phyloP scores from a whole-genome alignment of 2,329 filamentous ascomycete species.

The Venturia aucupariae region DNA sequence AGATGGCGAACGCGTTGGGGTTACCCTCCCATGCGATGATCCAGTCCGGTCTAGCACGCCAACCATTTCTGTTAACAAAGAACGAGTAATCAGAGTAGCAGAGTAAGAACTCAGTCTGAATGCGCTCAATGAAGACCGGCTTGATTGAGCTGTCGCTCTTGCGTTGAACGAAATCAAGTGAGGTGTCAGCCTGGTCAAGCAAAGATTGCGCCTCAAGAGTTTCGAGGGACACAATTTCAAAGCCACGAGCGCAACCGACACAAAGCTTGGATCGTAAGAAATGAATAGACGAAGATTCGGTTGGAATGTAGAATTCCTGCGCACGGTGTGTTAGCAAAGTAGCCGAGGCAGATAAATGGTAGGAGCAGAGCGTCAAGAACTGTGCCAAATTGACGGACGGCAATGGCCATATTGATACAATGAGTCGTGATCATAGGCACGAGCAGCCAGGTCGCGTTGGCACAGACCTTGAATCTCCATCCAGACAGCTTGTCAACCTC shows the following conservation, averaged over 20 bases:
- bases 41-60: constrained; percentile 94
- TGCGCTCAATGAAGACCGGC: constrained; percentile 92
- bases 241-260: constrained; percentile 88
- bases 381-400: background rate
- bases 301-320: constrained; percentile 93
- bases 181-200: constrained; percentile 94
- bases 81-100: constrained; percentile 99
- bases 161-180: constrained; percentile 88
- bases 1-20: constrained; percentile 85
- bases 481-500: background rate
- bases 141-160: constrained; percentile 91
- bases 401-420: background rate
- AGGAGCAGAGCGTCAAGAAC: background rate
- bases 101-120: constrained; percentile 92
- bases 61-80: constrained; percentile 97
- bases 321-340: background rate
- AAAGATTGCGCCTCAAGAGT: constrained; percentile 97
- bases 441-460: background rate
- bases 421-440: background rate
- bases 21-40: constrained; percentile 95
- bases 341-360: background rate
- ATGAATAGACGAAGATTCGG: constrained; percentile 95
- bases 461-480: constrained; percentile 10
- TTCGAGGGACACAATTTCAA: constrained; percentile 93
- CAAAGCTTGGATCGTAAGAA: constrained; percentile 95